These are phyloP conservation scores for Vigna unguiculata DNA, from an alignment of 306 rosid genomes.

Conservation along the genomic window DNA sequence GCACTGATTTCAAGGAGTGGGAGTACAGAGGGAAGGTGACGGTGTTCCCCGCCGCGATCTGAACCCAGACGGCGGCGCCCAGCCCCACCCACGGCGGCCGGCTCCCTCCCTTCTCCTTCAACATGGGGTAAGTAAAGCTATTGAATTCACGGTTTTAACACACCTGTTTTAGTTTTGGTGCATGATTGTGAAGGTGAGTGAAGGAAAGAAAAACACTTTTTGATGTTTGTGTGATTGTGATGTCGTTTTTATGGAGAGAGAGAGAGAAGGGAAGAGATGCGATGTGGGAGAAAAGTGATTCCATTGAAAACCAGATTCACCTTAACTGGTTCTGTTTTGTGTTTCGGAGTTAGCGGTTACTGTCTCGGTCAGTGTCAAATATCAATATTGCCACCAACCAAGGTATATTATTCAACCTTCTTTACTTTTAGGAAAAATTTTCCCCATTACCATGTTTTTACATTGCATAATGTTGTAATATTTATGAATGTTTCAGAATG, in stretches of 20 bases:
- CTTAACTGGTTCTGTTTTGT: not conserved
- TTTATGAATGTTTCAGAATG: no score
- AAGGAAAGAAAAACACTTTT: no score
- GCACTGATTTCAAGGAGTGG: conserved; percentile 70
- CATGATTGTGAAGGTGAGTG: no score
- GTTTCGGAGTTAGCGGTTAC: not conserved
- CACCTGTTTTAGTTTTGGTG: no score
- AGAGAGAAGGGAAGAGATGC: not conserved
- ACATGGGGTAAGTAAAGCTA: conserved; percentile 17
- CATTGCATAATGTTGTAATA: no score
- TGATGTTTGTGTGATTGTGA: no score
- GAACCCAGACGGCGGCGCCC: conserved; percentile 76
- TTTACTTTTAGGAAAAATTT: no score
- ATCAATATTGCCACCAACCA: not conserved
- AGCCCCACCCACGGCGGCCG: conserved; percentile 89
- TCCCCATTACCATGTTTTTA: no score
- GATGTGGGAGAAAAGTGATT: no score
- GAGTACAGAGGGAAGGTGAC: conserved; percentile 72
- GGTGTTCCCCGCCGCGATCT: conserved; percentile 73
- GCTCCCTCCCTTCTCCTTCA: conserved; percentile 62
- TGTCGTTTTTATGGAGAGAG: not conserved
- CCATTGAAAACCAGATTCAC: no score
- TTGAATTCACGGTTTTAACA: no score
- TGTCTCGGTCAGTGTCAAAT: not conserved
- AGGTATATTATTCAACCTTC: no score